Evolutionary conservation across 495 filamentous ascomycete species (phyloP).

Genomic region (Tuber melanosporum): DNA sequence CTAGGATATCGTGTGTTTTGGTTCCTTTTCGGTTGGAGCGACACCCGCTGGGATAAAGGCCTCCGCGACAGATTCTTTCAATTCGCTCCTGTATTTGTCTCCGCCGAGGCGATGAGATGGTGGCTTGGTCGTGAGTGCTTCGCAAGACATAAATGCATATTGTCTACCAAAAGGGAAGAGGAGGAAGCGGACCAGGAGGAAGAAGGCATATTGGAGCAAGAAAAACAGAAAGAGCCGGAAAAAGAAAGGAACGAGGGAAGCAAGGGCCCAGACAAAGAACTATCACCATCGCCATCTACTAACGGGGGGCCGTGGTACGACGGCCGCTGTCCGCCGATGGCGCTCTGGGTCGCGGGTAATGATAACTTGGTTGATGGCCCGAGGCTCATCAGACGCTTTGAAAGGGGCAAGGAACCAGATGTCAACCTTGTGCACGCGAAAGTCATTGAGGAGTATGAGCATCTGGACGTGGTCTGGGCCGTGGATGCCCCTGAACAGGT

Average conservation of each 20-base stretch:
- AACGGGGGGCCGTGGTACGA: slow-evolving; percentile 67
- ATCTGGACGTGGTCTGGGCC: slow-evolving; percentile 94
- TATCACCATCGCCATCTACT: slow-evolving; percentile 7
- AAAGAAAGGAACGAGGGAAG: slow-evolving; percentile 32
- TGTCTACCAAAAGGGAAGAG: slow-evolving; percentile 53
- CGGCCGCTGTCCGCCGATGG: slow-evolving; percentile 69
- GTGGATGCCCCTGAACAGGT: slow-evolving; percentile 83
- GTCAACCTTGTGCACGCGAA: slow-evolving; percentile 73
- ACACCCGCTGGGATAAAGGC: slow-evolving; percentile 75
- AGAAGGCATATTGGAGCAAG: slow-evolving; percentile 45
- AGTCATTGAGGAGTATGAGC: slow-evolving; percentile 85
- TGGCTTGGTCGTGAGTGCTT: slow-evolving; percentile 92
- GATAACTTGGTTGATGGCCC: slow-evolving; percentile 81
- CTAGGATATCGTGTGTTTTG: slow-evolving; percentile 86
- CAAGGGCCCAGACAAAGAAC: not conserved
- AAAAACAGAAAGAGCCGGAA: slow-evolving; percentile 18
- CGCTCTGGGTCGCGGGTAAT: slow-evolving; percentile 77
- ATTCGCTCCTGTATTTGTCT: slow-evolving; percentile 85
- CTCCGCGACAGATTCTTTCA: slow-evolving; percentile 80
- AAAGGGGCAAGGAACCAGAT: slow-evolving; percentile 72
- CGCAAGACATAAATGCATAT: slow-evolving; percentile 82
- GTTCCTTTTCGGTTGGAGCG: slow-evolving; percentile 86
- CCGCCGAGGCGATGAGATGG: slow-evolving; percentile 88
- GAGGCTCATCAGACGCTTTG: slow-evolving; percentile 65
- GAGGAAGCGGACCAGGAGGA: slow-evolving; percentile 56